Percentiles rank a stretch among this genome's conserved stretches.
These are phyloP conservation scores for Tuber brumale DNA, from an alignment of 495 filamentous ascomycete species.

Conservation along the genomic window DNA sequence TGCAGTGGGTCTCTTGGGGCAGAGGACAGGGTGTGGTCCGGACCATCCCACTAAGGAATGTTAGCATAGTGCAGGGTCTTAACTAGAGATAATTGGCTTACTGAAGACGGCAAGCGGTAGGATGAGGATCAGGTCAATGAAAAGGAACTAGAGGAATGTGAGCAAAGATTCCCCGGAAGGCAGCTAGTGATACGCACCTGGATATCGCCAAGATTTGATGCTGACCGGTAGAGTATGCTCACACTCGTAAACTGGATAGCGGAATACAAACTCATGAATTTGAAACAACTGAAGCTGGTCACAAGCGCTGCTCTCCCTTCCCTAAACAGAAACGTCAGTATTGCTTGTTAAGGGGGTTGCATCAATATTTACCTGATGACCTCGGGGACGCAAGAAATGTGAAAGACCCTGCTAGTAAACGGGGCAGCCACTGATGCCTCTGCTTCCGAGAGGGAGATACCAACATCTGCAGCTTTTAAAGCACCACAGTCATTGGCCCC, in stretches of 20 bases:
- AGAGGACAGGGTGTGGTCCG: constrained; percentile 69
- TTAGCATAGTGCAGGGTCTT: constrained; percentile 25
- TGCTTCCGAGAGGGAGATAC: constrained; percentile 96
- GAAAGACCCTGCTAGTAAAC: constrained; percentile 91
- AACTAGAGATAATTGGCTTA: constrained; percentile 45
- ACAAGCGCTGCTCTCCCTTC: constrained; percentile 92
- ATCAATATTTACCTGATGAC: constrained; percentile 61
- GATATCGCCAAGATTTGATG: constrained; percentile 93
- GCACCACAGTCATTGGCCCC: constrained; percentile 98
- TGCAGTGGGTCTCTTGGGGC: constrained; percentile 79
- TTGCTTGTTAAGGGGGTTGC: constrained; percentile 10
- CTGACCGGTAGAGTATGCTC: constrained; percentile 92
- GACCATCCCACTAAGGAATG: constrained; percentile 79
- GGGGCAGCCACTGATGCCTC: constrained; percentile 97
- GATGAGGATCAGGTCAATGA: constrained; percentile 88
- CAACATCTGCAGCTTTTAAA: constrained; percentile 94
- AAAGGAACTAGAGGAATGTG: constrained; percentile 59
- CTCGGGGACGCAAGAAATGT: constrained; percentile 92
- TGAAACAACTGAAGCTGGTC: constrained; percentile 99
- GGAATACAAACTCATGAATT: constrained; percentile 98
- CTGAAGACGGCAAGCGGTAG: constrained; percentile 95
- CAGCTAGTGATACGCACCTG: constrained; percentile 51
- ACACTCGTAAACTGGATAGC: constrained; percentile 99
- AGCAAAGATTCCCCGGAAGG: constrained; percentile 22
- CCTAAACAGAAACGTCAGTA: constrained; percentile 43